Conservation (phyloP, 305 asterid species). For the Solanum aculeatissimum region DNA sequence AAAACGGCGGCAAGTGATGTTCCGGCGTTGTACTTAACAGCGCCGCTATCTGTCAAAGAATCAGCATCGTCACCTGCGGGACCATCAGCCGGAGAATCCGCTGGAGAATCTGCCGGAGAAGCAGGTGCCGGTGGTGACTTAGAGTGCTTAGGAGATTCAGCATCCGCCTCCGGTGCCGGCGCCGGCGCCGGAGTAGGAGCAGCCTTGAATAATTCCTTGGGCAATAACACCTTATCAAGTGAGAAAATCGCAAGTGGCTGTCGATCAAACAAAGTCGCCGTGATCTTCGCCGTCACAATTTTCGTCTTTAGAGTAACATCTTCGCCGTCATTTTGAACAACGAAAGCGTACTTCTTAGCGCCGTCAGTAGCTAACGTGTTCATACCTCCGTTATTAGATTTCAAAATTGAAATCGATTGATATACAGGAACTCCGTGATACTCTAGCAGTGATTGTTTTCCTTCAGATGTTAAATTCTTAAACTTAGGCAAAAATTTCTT, state of each 20-base stretch:
- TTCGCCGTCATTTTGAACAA: conserved; percentile 74
- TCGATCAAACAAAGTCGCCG: conserved; percentile 42
- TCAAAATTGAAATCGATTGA: conserved; percentile 37
- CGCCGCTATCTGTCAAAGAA: conserved; percentile 21
- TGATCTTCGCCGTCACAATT: conserved; percentile 56
- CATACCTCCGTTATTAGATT: conserved; percentile 49
- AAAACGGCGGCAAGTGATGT: conserved; percentile 25
- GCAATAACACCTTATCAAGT: conserved; percentile 55
- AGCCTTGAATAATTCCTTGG: conserved; percentile 57
- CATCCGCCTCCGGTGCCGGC: conserved; percentile 41
- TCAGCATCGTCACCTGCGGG: conserved; percentile 28
- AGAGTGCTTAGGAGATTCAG: conserved; percentile 37
- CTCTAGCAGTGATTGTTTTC: conserved; percentile 48
- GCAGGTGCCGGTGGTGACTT: conserved; percentile 45
- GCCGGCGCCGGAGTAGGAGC: conserved; percentile 41
- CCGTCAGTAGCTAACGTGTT: conserved; percentile 80
- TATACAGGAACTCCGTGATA: conserved; percentile 73
- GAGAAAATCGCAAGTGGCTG: conserved; percentile 57
- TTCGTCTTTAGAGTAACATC: conserved; percentile 50
- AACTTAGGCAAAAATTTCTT: conserved; percentile 48
- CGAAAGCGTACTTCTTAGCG: conserved; percentile 27
- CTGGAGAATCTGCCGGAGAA: conserved; percentile 50
- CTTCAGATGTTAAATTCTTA: conserved; percentile 44
- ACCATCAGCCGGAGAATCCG: conserved; percentile 64
- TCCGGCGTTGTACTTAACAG: conserved; percentile 31